A percentile compares a stretch with the other conserved stretches of the same genome.
phyloP scores from a whole-genome alignment of 192 early-diverging fungal genomes.

The Podila epicladia region DNA sequence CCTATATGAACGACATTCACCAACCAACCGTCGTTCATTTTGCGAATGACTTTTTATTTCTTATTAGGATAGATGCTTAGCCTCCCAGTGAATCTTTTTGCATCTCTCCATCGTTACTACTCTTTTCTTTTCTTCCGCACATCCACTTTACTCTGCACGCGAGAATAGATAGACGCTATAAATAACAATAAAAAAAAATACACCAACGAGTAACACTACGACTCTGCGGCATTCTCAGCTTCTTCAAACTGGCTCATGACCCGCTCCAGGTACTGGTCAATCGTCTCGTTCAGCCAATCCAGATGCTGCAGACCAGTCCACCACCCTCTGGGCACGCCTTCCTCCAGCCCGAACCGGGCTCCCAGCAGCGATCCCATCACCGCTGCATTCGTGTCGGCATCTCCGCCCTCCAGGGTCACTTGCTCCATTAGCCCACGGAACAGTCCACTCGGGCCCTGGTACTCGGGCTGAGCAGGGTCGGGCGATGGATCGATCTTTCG shows the following conservation, averaged over 20 bases:
- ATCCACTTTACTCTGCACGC: no score
- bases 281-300: conserved; percentile 12
- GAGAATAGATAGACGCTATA: not conserved
- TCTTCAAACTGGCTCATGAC: conserved; percentile 16
- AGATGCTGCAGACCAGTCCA: conserved; percentile 28
- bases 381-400: conserved; percentile 47
- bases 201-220: not conserved
- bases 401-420: conserved; percentile 60
- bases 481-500: conserved; percentile 19
- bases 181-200: not conserved
- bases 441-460: conserved; percentile 22
- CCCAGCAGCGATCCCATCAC: conserved; percentile 65
- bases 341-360: conserved; percentile 51
- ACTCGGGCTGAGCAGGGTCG: conserved; percentile 24
- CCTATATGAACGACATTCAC: no score
- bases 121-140: no score
- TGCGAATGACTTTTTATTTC: no score
- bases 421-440: conserved; percentile 59
- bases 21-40: no score
- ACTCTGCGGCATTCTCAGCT: not conserved
- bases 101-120: no score
- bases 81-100: no score
- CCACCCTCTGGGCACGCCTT: conserved; percentile 17
- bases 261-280: conserved; percentile 13
- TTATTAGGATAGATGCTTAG: no score